phyloP scores from a whole-genome alignment of 192 early-diverging fungal genomes.

The Rhizoclosmatium globosum region DNA sequence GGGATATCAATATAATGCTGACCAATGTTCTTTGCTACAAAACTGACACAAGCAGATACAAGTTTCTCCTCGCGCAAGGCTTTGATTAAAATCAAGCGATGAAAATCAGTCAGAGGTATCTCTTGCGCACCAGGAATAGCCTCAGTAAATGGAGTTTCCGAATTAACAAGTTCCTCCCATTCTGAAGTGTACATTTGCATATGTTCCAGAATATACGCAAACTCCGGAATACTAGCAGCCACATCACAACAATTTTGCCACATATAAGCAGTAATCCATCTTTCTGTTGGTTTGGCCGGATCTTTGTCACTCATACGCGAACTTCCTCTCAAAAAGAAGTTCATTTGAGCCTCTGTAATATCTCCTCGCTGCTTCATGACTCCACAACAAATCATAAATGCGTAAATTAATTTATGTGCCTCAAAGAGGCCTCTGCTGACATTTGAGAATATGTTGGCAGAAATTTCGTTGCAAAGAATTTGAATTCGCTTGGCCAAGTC shows the following conservation, averaged over 20 bases:
- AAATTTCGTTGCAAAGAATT: constrained; percentile 61
- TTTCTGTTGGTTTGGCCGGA: constrained; percentile 50
- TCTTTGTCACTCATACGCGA: constrained; percentile 40
- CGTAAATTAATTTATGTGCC: constrained; percentile 65
- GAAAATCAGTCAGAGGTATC: constrained; percentile 52
- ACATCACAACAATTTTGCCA: constrained; percentile 65
- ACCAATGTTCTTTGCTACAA: constrained; percentile 62
- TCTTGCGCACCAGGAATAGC: constrained; percentile 54
- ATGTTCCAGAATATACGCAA: constrained; percentile 59
- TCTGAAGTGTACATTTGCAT: constrained; percentile 57
- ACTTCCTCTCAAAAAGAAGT: constrained; percentile 67
- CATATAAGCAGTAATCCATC: constrained; percentile 62
- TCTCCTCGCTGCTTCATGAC: constrained; percentile 56
- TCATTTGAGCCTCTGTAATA: constrained; percentile 62
- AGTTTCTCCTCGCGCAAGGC: constrained; percentile 67
- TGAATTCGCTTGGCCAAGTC: constrained; percentile 55
- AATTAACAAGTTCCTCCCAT: constrained; percentile 58
- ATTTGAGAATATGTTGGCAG: constrained; percentile 62
- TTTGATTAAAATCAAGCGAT: constrained; percentile 61
- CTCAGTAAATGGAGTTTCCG: constrained; percentile 46
- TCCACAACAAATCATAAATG: constrained; percentile 67
- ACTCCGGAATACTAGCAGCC: constrained; percentile 50
- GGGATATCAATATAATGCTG: constrained; percentile 65
- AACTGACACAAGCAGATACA: constrained; percentile 55
- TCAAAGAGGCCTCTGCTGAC: constrained; percentile 70